Base-by-base conservation (phyloP, 2,329 filamentous ascomycete genomes). In the Alternaria triticimaculans region DNA sequence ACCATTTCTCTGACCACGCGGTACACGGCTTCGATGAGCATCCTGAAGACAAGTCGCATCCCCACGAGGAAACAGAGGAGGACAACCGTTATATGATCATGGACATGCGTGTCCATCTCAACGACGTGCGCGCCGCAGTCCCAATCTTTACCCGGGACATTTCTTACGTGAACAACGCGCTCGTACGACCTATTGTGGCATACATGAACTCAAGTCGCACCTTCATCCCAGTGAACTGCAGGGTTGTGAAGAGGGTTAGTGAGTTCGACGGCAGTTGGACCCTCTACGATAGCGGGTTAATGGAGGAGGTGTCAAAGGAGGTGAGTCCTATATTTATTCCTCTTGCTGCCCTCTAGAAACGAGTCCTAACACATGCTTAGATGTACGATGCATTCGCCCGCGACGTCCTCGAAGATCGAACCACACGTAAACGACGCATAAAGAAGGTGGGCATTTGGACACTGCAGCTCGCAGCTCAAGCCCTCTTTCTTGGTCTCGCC, bases 391-490 rank as follows among this genome's bases (percentile, higher is more conserved):
- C 96, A 0, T 98, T 99, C 81, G 94, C 94, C 41, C 89, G 89
- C 67, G 93, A 97, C 78, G 93, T 99, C 30, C 90, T 94, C 66
- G 93, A 98, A 72, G 92, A 97, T 80, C 92, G 96, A 72, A 91
- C 97, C 78, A 92, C 91, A 69, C 89, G 94, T 56, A 91, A 93
- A 71, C 87, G 95, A 55, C 87, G 96, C 48, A 91, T 99, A 77
- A 97, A 94, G 80, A 97, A 98, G 82, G 96, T 97, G 26, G 96
- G 96, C 30, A 90, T 98, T 74, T 99, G 96, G 96, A 97, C 94
- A 4, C 85, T 98, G 60, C 94, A 95, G 72, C 84, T 99, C 61
- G 93, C 95, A 7, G 92, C 95, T 8, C 96, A 99, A 78, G 96
- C 95, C 4, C 87, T 99, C 37, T 96, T 98, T 77, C 91, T 98